Base-by-base conservation (phyloP, 371 early-diverging fungal genomes). In the Syncephalastrum sp. region DNA sequence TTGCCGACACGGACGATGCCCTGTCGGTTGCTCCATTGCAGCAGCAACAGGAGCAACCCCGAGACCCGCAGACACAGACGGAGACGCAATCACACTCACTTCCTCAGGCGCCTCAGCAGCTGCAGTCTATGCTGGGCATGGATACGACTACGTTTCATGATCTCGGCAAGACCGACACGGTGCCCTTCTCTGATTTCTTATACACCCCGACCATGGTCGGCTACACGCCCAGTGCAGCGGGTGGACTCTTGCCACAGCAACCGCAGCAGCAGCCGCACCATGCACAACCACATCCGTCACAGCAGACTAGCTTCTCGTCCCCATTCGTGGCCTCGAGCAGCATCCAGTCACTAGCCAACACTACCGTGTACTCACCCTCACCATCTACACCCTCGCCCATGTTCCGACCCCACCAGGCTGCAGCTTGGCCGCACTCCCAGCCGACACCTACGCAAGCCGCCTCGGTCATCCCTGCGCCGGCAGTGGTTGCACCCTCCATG, bases 101-200 rank as follows among this genome's bases (percentile, higher is more conserved):
- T n/a, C 46, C 16, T 6, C 46, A 46, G 8, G 19, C 46, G 10
- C 16, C 46, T 7, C 51, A 51, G 27, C 38, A 33, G 51, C 15
- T 51, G 51, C 51, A 51, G 29, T 17, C 25, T 5, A 51, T 51
- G 51, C 10, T 51, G 51, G 51, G 38, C 14, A 27, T 51, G 15
- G 38, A 25, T 15, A n/a, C 51, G 0, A 24, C 51, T 0, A 16
- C n/a, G 12, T 51, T 51, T n/a, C 15, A 51, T 33, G 54, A 54
- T 15, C 25, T 44, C 1, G 42, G 49, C 8, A 27, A 25, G 10
- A 19, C 51, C 5, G 51, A 51, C 6, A 38, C 51, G 1, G 38
- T 51, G 51, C 51, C 25, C 5, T 49, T 56, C 38, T 56, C 57
- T 38, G 57, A 56, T 42, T 56, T 56, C 49, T 33, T 56, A 19